Percentiles rank a stretch among this genome's conserved stretches.
phyloP scores from a whole-genome alignment of 805 yeast genomes.

The Lipomyces yamadae region DNA sequence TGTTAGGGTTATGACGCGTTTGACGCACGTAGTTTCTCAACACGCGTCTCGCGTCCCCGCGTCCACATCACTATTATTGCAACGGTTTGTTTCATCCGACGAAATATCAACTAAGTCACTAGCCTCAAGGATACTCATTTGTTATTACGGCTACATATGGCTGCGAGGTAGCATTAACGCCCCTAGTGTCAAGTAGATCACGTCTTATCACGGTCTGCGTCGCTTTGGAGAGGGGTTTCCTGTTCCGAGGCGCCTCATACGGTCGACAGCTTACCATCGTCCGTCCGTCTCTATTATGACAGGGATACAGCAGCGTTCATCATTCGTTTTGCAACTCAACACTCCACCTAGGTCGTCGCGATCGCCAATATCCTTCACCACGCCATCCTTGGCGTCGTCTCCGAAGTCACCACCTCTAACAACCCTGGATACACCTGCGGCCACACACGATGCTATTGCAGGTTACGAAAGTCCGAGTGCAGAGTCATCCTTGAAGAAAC shows the following conservation, averaged over 20 bases:
- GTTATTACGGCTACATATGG: too few species aligned
- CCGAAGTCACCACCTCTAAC: not conserved
- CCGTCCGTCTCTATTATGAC: too few species aligned
- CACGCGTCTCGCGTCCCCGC: constrained; percentile 1
- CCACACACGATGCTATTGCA: not conserved
- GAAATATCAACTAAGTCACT: too few species aligned
- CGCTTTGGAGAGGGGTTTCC: too few species aligned
- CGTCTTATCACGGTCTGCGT: too few species aligned
- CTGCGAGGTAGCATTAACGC: too few species aligned
- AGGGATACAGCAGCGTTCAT: not conserved
- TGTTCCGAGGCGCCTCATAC: too few species aligned
- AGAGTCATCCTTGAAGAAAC: not conserved
- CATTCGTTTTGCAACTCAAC: not conserved
- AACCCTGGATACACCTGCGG: not conserved
- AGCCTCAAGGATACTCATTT: too few species aligned
- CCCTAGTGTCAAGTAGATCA: too few species aligned
- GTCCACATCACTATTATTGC: not conserved
- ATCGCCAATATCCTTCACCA: not conserved
- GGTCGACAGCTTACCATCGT: too few species aligned
- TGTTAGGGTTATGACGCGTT: not conserved
- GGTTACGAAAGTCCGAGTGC: not conserved
- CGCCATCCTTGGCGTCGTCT: not conserved
- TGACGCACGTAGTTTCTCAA: not conserved
- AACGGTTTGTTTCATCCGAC: too few species aligned
- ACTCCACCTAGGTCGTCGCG: not conserved